Conservation (phyloP, 2,329 filamentous ascomycete species). For the Aspergillus fijiensis region DNA sequence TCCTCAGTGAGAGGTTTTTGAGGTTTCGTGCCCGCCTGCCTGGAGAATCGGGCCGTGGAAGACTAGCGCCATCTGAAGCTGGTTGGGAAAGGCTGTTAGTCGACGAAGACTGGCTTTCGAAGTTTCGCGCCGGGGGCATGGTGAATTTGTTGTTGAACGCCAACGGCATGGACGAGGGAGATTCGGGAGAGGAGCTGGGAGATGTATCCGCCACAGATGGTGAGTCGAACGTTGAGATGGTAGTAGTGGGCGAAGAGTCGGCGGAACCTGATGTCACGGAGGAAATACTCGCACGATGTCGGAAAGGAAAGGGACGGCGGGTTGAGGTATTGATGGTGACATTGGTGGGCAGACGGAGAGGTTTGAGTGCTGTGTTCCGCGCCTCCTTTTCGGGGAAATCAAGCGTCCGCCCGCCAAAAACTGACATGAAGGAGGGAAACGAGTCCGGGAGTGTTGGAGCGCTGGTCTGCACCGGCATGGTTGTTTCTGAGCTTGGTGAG, state of each 20-base stretch:
- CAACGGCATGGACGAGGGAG: conserved; percentile 70
- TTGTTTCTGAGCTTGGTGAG: conserved; percentile 20
- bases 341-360: conserved; percentile 30
- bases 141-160: not conserved
- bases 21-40: conserved; percentile 55
- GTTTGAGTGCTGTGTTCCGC: conserved; percentile 24
- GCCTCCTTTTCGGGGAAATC: conserved; percentile 30
- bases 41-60: conserved; percentile 43
- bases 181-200: conserved; percentile 88
- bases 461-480: conserved; percentile 44
- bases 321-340: conserved; percentile 26
- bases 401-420: conserved; percentile 47
- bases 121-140: conserved; percentile 29
- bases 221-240: conserved; percentile 87
- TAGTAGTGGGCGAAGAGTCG: conserved; percentile 93
- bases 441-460: conserved; percentile 43
- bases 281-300: conserved; percentile 46
- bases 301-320: conserved; percentile 29
- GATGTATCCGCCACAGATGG: conserved; percentile 87
- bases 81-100: conserved; percentile 30
- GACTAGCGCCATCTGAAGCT: conserved; percentile 25
- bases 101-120: conserved; percentile 26
- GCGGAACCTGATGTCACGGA: conserved; percentile 70
- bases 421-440: conserved; percentile 55
- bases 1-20: conserved; percentile 64